A percentile compares a stretch with the other conserved stretches of the same genome.
These are phyloP conservation scores for Trametes polyzona DNA, from an alignment of 1,284 basidiomycete species.

Conservation along the genomic window DNA sequence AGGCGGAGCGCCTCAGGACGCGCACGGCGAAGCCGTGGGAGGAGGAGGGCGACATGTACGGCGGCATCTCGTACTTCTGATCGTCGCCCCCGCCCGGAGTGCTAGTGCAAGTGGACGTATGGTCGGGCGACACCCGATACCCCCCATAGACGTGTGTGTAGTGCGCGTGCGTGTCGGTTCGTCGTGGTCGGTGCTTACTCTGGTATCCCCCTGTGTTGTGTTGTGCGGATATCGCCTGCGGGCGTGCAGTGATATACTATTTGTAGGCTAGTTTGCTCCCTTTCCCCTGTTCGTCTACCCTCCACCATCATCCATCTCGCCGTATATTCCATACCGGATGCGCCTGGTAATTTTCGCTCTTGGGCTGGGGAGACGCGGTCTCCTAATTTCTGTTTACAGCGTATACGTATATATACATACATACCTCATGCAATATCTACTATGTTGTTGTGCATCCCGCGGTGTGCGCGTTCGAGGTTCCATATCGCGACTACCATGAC, in stretches of 20 bases:
- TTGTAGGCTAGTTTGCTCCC: constrained; percentile 12
- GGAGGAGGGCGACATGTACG: constrained; percentile 23
- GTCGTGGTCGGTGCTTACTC: background rate
- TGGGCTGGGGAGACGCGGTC: constrained; percentile 1
- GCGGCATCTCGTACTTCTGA: constrained; percentile 25
- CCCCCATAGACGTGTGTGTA: background rate
- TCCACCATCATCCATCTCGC: background rate
- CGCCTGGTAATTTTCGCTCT: constrained; percentile 6
- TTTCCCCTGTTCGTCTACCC: constrained; percentile 7
- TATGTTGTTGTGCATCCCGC: constrained; percentile 1
- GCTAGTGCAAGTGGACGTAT: background rate
- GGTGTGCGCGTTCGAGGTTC: too few species aligned
- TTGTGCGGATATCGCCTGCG: background rate
- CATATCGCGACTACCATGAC: too few species aligned
- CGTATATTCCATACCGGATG: constrained; percentile 12
- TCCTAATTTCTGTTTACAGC: constrained; percentile 2
- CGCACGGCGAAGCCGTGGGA: constrained; percentile 19
- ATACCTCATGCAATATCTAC: background rate
- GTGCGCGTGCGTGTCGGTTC: background rate
- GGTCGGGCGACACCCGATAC: background rate
- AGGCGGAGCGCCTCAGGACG: constrained; percentile 6
- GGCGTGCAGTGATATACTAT: background rate
- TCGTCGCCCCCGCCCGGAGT: background rate
- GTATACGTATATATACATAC: background rate
- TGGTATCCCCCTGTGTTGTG: background rate